phyloP scores from a whole-genome alignment of 768 basidiomycete genomes.

The Lactarius pseudohatsudake region DNA sequence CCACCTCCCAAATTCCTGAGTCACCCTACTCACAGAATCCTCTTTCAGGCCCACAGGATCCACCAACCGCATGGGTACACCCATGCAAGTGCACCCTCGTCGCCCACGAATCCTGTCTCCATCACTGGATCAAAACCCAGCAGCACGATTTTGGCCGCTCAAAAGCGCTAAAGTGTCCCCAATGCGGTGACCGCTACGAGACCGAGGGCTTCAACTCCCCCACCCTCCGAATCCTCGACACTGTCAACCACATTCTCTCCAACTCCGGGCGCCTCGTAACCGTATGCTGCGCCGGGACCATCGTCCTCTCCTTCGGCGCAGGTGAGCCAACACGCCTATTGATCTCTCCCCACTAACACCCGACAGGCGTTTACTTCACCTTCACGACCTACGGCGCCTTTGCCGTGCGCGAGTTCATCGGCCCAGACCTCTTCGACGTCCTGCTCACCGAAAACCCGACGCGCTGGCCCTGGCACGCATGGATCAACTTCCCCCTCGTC shows the following conservation, averaged over 20 bases:
- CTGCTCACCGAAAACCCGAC: conserved; percentile 66
- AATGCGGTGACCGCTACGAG: conserved; percentile 67
- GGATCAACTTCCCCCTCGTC: conserved; percentile 70
- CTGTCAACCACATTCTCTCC: conserved; percentile 51
- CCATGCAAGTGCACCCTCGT: conserved; percentile 80
- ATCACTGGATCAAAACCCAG: conserved; percentile 76
- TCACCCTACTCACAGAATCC: background rate
- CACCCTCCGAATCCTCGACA: conserved; percentile 50
- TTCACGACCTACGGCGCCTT: conserved; percentile 70
- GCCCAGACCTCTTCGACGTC: conserved; percentile 53
- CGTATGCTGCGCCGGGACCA: conserved; percentile 47
- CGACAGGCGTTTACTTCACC: conserved; percentile 48
- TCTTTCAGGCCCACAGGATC: conserved; percentile 44
- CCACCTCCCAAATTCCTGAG: background rate
- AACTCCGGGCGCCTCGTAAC: conserved; percentile 53
- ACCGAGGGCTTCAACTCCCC: conserved; percentile 63
- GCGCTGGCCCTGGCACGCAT: conserved; percentile 77
- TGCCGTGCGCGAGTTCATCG: conserved; percentile 68
- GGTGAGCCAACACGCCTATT: conserved; percentile 45
- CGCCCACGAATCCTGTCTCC: conserved; percentile 76
- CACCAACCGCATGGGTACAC: conserved; percentile 67
- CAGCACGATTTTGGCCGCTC: conserved; percentile 55
- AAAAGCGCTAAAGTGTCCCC: conserved; percentile 72
- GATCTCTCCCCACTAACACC: conserved; percentile 37
- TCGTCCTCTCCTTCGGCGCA: conserved; percentile 57